Evolutionary conservation across 1,139 yeast species (phyloP), one percentile per base, ranked within the genome.

Genomic region (Candida sp.): DNA sequence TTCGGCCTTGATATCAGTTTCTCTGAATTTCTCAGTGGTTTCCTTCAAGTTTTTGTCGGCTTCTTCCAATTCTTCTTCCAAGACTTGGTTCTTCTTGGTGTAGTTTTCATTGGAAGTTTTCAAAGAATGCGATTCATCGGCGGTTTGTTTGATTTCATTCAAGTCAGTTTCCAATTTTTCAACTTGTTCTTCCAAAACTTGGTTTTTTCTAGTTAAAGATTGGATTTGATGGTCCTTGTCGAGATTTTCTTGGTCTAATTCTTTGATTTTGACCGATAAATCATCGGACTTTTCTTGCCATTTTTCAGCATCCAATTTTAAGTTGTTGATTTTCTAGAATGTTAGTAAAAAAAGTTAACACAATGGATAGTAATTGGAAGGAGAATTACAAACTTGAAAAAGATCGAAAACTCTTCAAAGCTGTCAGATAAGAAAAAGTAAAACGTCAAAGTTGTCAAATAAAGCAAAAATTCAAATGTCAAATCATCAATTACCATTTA

Each of bases 221-320:
- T 89, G 90, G 66, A 93, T 89, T 68, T 88, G 95, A 75, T 95
- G 93, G 66, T 93, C 99, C 75, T 91, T 91, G 57, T 88, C 93
- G 55, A 87, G 77, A 64, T 79, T 78, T 61, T 90, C 97, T 71
- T 90, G 97, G 70, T 93, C 98, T 66, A 91, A 79, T 61, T 79
- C 86, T 78, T 91, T 93, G 73, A 87, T 82, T 66, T 84, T 84
- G 52, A 78, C 83, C 48, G 82, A 69, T 59, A 88, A 80, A 59
- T 87, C 97, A 61, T 93, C 99, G 50, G 95, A 86, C 76, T 90
- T 88, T 68, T 89, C 97, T 75, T 91, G 97, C 87, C 98, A 95
- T 60, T 86, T 76, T 75, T 95, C 99, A 54, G 97, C 91, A 66
- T 93, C 99, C 60, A 87, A 77, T 73, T 91, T 91, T 69, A 93